Conservation (phyloP, 352 stramenopile species). For the Pseudoperonospora humuli region DNA sequence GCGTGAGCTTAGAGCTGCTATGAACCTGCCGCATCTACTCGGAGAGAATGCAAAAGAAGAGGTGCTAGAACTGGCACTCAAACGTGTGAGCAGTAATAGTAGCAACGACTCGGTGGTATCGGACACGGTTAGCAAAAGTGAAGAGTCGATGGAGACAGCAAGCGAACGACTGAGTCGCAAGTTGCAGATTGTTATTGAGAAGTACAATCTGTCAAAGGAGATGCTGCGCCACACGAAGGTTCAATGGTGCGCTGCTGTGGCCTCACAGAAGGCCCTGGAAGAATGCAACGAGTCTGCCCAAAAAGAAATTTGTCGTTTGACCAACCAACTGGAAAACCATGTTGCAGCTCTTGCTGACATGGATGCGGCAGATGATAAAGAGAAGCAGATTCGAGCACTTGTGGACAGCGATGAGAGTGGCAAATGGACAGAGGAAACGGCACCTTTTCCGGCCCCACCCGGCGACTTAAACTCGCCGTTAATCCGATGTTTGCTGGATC, state of each 20-base stretch:
- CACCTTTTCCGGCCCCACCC: slow-evolving; percentile 44
- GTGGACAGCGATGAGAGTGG: slow-evolving; percentile 19
- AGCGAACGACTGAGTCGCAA: slow-evolving; percentile 30
- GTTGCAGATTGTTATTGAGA: slow-evolving; percentile 36
- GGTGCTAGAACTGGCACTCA: slow-evolving; percentile 20
- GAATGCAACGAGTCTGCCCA: slow-evolving; percentile 46
- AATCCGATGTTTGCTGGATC: slow-evolving; percentile 51
- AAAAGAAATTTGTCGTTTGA: slow-evolving; percentile 40
- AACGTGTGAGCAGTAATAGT: slow-evolving; percentile 22
- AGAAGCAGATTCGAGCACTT: slow-evolving; percentile 15
- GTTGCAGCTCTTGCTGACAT: slow-evolving; percentile 21
- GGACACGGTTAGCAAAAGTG: slow-evolving; percentile 15
- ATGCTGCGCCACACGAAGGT: slow-evolving; percentile 58
- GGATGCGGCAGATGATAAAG: slow-evolving; percentile 12
- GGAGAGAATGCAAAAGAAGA: slow-evolving; percentile 22
- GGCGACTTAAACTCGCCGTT: slow-evolving; percentile 59
- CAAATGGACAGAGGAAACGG: slow-evolving; percentile 48
- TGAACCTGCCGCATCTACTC: slow-evolving; percentile 18
- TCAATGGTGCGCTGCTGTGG: slow-evolving; percentile 51
- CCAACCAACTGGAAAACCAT: slow-evolving; percentile 40
- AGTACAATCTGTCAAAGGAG: slow-evolving; percentile 38
- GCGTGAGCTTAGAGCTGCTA: slow-evolving; percentile 26
- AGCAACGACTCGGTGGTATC: slow-evolving; percentile 27
- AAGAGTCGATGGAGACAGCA: slow-evolving; percentile 17
- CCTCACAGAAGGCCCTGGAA: slow-evolving; percentile 56